Conservation (phyloP, 805 yeast species). For the Metschnikowia picachoensis region DNA sequence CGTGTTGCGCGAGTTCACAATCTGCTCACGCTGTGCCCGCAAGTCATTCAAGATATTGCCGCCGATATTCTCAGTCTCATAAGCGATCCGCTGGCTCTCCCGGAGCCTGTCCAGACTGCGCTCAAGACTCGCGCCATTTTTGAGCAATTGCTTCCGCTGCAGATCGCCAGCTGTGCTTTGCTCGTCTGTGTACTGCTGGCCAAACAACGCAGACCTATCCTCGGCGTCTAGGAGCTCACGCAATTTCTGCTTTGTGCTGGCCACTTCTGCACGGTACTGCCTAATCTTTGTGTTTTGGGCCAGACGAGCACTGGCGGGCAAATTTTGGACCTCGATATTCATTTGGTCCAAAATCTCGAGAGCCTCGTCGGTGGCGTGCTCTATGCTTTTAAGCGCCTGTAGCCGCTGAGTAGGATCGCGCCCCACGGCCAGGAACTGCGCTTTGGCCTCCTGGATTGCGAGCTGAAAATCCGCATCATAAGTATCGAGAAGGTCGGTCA, state of each 20-base stretch:
- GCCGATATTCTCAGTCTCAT: slow-evolving; percentile 90
- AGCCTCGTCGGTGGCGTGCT: slow-evolving; percentile 72
- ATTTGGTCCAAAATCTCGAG: slow-evolving; percentile 81
- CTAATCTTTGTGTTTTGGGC: slow-evolving; percentile 72
- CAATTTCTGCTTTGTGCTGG: slow-evolving; percentile 51
- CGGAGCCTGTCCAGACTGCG: slow-evolving; percentile 77
- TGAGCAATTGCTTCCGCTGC: slow-evolving; percentile 78
- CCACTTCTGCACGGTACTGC: slow-evolving; percentile 58
- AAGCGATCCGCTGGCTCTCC: slow-evolving; percentile 85
- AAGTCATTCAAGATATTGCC: slow-evolving; percentile 85
- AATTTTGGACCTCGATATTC: slow-evolving; percentile 78
- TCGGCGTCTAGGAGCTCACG: slow-evolving; percentile 61
- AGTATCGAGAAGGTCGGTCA: slow-evolving; percentile 54
- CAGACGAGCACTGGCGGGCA: slow-evolving; percentile 73
- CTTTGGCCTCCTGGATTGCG: slow-evolving; percentile 64
- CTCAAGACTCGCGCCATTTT: slow-evolving; percentile 76
- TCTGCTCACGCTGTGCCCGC: slow-evolving; percentile 90
- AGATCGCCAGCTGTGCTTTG: slow-evolving; percentile 34
- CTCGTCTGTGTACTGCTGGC: slow-evolving; percentile 41
- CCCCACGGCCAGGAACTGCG: slow-evolving; percentile 55
- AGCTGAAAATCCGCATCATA: slow-evolving; percentile 73
- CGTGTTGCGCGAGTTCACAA: slow-evolving; percentile 79
- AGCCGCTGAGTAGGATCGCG: slow-evolving; percentile 51
- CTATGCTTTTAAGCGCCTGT: slow-evolving; percentile 54
- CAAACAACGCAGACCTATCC: slow-evolving; percentile 72